Base-by-base conservation (phyloP, 2,329 filamentous ascomycete genomes). In the Colletotrichum trifolii region DNA sequence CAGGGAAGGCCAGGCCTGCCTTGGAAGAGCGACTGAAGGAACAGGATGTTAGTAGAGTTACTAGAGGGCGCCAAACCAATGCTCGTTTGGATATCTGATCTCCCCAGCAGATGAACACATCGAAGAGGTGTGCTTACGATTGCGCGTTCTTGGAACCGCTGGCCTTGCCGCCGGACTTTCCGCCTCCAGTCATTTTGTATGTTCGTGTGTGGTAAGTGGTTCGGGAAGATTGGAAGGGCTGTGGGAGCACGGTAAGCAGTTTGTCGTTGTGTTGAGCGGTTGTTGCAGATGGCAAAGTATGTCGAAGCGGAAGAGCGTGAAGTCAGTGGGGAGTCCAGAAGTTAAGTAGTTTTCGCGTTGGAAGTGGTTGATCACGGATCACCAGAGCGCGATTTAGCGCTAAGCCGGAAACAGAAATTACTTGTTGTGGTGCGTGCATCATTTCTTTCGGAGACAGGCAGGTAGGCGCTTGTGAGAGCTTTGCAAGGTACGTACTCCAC, bases 131-230 rank as follows among this genome's bases (percentile, higher is more conserved):
- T 68, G 91, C 94, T 90, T 86, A 98, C 96, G 94, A 97, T 88
- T 98, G 96, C 78, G 96, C 92, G 88, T 92, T 97, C 93, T 99
- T 99, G 87, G 92, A 91, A 86, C 94, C 94, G 86, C 92, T 95
- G 87, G 95, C 94, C 91, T 98, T 98, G 90, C 96, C 96, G 84
- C 96, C 96, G 86, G 95, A 97, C 87, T 99, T 99, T 84, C 96
- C 96, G 84, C 95, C 95, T 89, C 95, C 95, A 93, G 96, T 97
- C 96, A 99, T 99, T 92, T 93, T 97, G 91, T 88, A 76, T 73
- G 72, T 77, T 74, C 76, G 74, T 71, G 70, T 76, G 71, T 69
- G 73, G 74, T 69, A 68, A 72, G 72, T 72, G 67, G 33, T 46
- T 60, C 67, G 68, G 54, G 60, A 68, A 64, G 60, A 54, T 67